A percentile compares a stretch with the other conserved stretches of the same genome.
phyloP scores from a whole-genome alignment of 192 early-diverging fungal species.

The Neocallimastix lanati region DNA sequence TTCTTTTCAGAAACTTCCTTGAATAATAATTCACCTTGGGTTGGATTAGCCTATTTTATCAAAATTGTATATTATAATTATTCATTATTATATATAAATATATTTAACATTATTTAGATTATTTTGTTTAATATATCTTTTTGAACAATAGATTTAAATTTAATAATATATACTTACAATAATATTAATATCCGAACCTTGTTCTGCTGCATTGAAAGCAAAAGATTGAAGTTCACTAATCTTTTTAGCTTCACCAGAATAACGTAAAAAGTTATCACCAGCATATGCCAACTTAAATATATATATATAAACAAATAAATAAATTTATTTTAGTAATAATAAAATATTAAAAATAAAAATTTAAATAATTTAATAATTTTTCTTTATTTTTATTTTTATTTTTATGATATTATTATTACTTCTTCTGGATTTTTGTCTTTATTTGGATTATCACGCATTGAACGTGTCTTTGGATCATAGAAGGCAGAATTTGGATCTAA shows the following conservation, averaged over 20 bases:
- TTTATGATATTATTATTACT: neutral
- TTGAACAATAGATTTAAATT: too few relatives aligned
- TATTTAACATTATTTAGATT: too few relatives aligned
- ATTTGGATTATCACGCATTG: slow-evolving; percentile 94
- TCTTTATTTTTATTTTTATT: neutral
- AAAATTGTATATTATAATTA: too few relatives aligned
- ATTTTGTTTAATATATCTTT: too few relatives aligned
- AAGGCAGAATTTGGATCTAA: slow-evolving; percentile 84
- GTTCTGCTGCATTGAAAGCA: slow-evolving; percentile 78
- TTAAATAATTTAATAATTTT: neutral
- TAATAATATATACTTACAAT: neutral
- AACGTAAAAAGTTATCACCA: slow-evolving; percentile 88
- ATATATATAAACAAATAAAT: too few relatives aligned
- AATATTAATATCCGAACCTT: slow-evolving; percentile 67
- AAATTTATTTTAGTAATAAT: slow-evolving; percentile 2
- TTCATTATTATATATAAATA: too few relatives aligned
- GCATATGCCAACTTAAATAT: slow-evolving; percentile 25
- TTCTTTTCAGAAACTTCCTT: slow-evolving; percentile 70
- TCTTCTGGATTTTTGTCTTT: slow-evolving; percentile 34
- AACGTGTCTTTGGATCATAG: slow-evolving; percentile 97
- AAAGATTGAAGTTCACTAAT: slow-evolving; percentile 74
- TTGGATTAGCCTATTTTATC: slow-evolving; percentile 72
- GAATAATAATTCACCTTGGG: slow-evolving; percentile 81
- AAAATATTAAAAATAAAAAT: neutral
- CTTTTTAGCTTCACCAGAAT: slow-evolving; percentile 65